Evolutionary conservation across 139 green algal genomes (phyloP).

Genomic region (Desmodesmus armatus): DNA sequence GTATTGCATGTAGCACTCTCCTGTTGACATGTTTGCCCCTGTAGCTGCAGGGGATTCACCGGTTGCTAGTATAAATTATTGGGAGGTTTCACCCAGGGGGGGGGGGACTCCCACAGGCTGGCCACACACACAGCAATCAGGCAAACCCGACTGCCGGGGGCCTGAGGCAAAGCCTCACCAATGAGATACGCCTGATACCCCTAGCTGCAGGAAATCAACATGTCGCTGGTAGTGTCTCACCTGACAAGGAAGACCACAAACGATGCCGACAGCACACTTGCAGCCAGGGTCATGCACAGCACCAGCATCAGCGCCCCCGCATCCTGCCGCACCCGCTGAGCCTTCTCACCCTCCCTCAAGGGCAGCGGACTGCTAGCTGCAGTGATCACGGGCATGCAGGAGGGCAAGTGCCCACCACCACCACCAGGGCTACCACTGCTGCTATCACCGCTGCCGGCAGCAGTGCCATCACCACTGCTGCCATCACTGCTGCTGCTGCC

Average conservation of each 20-base stretch:
- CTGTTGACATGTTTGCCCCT: no score
- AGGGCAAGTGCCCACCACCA: constrained; percentile 15
- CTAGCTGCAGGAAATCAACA: no score
- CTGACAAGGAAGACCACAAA: constrained; percentile 78
- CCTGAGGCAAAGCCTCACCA: no score
- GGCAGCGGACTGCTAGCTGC: constrained; percentile 46
- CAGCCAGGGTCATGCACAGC: constrained; percentile 77
- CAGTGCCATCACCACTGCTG: constrained; percentile 18
- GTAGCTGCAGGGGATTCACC: no score
- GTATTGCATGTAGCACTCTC: no score
- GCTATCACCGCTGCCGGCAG: neutral
- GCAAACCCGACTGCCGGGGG: no score
- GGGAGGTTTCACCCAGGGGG: no score
- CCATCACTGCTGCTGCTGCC: neutral
- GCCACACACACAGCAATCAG: no score
- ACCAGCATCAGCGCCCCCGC: constrained; percentile 74
- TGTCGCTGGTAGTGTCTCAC: no score
- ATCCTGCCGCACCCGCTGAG: constrained; percentile 43
- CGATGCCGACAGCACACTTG: constrained; percentile 65
- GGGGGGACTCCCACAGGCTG: no score
- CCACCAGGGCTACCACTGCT: neutral
- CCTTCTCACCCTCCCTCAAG: constrained; percentile 52
- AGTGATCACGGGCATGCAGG: constrained; percentile 42
- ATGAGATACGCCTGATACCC: no score
- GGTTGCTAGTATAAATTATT: no score